Conservation (phyloP, 345 rosid genomes). For the Cardamine chenopodiifolia region DNA sequence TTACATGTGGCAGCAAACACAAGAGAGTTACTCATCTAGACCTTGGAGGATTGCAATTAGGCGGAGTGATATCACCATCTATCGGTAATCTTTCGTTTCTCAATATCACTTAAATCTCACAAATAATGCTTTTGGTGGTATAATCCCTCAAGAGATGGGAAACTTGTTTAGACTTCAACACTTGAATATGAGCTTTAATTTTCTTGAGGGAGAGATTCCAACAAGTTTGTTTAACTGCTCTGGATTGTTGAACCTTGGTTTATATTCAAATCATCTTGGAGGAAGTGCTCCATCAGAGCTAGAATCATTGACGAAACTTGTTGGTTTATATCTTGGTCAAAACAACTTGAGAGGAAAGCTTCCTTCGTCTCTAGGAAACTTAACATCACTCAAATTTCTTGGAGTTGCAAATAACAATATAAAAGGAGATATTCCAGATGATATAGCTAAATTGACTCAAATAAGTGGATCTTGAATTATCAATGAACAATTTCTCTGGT, state of each 20-base stretch:
- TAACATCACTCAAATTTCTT: not conserved
- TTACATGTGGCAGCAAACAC: conserved; percentile 36
- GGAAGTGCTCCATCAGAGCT: not conserved
- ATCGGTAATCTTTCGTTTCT: conserved; percentile 32
- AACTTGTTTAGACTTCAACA: conserved; percentile 12
- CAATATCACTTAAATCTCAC: not conserved
- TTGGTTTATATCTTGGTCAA: not conserved
- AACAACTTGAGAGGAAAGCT: not conserved
- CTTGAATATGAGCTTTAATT: not conserved
- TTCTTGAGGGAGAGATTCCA: conserved; percentile 2
- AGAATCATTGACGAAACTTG: not conserved
- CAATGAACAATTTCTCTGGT: not conserved
- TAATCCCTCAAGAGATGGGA: conserved; percentile 25
- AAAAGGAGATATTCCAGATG: not conserved
- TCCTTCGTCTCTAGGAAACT: not conserved
- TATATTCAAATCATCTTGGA: not conserved
- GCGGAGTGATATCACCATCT: conserved; percentile 38
- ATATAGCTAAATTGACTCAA: not conserved
- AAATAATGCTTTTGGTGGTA: conserved; percentile 16
- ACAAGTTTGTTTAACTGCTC: not conserved
- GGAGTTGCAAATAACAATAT: not conserved
- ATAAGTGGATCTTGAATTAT: not conserved
- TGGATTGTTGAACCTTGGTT: not conserved
- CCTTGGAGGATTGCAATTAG: conserved; percentile 7
- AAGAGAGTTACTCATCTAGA: conserved; percentile 23